Evolutionary conservation across 1,284 basidiomycete species (phyloP), one percentile per base, ranked within the genome.

Genomic region (Gomphus bonarii): DNA sequence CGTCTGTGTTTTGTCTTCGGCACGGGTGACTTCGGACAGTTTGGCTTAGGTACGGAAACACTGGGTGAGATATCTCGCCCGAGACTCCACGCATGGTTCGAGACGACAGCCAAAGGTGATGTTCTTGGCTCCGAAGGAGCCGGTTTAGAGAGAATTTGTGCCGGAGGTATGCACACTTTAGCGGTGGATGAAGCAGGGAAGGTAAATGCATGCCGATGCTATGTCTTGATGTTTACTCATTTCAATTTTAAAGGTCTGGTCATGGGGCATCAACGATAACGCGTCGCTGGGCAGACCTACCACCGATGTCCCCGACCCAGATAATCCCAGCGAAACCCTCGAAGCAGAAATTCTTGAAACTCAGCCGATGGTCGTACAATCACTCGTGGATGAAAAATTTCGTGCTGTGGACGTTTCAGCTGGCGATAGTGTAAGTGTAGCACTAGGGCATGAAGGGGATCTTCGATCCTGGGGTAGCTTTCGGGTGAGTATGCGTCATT

Each of bases 191-290:
- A 73, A 55, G 63, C 64, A n/a, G 78, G 78, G 20, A 69, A 70
- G 64, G 73, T 77, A 43, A 40, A 43, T 16, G 3, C 33, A 16
- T 25, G 31, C 1, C 70, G 63, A 9, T 4, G 33, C 28, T 31
- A 31, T 3, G n/a, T 43, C 57, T 33, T 53, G 25, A 18, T 54
- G 33, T 31, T 54, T n/a, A 18, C 18, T 22, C 3, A 22, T 50
- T 50, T 11, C 9, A 28, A 7, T 60, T 47, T 14, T 10, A 22
- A 56, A 74, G 73, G 66, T 75, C 49, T 71, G 72, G 65, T 74
- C 74, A 12, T 80, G 75, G 72, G 80, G 81, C 40, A 76, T 80
- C 65, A 82, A 83, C 66, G 81, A 83, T 66, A 75, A 78, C 60
- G 79, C 75, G 25, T 73, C 77, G 5, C 72, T 83, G 8, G 81